Conservation (phyloP, 2,329 filamentous ascomycete genomes). For the Calonectria crousiana region DNA sequence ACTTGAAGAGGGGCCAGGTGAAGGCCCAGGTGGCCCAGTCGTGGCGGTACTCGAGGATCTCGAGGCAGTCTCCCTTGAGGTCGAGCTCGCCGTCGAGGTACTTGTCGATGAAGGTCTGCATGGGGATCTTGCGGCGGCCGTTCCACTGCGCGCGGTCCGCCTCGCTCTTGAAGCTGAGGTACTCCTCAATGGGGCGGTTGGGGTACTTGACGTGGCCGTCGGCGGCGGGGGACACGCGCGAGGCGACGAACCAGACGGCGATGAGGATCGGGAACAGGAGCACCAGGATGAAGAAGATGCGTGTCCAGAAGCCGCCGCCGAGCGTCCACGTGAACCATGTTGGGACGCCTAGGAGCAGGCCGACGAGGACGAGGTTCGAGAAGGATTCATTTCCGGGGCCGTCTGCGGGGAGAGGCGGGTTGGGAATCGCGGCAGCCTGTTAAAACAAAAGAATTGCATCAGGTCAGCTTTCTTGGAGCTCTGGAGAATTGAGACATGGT, state of each 20-base stretch:
- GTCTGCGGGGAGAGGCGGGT: constrained; percentile 93
- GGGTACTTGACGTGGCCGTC: constrained; percentile 87
- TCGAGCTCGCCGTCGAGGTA: constrained; percentile 96
- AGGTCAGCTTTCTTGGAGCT: not conserved
- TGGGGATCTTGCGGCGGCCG: constrained; percentile 83
- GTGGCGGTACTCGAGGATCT: constrained; percentile 92
- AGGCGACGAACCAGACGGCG: constrained; percentile 84
- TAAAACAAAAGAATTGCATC: not conserved
- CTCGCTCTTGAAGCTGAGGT: constrained; percentile 82
- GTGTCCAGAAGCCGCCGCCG: constrained; percentile 86
- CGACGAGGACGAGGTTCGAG: constrained; percentile 82
- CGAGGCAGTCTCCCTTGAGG: constrained; percentile 92
- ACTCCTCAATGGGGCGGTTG: constrained; percentile 89
- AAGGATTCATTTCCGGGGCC: constrained; percentile 86
- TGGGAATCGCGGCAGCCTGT: constrained; percentile 79
- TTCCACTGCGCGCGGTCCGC: constrained; percentile 74
- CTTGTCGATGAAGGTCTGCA: constrained; percentile 97
- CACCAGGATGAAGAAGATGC: constrained; percentile 88
- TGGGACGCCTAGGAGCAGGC: constrained; percentile 77
- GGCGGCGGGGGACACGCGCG: constrained; percentile 85
- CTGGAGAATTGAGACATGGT: not conserved
- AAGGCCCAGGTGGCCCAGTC: constrained; percentile 97
- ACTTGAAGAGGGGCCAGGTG: constrained; percentile 85
- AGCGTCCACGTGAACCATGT: constrained; percentile 86
- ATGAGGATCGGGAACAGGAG: constrained; percentile 83